A percentile compares a stretch with the other conserved stretches of the same genome.
phyloP scores from a whole-genome alignment of 1,139 yeast genomes.

The Nakaseomyces uthaithaninus region DNA sequence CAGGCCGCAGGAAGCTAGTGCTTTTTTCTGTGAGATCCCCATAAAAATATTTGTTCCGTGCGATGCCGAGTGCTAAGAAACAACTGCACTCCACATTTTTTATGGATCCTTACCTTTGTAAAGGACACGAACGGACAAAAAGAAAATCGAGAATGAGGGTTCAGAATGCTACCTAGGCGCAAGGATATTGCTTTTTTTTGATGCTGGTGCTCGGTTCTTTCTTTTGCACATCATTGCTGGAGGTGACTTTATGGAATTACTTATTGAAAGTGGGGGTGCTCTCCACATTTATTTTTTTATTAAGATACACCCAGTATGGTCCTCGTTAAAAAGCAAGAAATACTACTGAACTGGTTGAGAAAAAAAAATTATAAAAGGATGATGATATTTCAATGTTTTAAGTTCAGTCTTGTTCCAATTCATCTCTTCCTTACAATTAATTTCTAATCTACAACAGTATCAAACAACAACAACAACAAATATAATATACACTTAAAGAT shows the following conservation, averaged over 20 bases:
- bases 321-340: background rate
- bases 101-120: no score
- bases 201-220: no score
- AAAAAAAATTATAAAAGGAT: constrained; percentile 6
- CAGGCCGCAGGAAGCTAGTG: background rate
- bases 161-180: no score
- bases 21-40: background rate
- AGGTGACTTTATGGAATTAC: constrained; percentile 1
- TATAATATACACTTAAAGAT: background rate
- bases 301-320: no score
- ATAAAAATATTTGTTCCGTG: no score
- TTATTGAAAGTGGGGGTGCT: background rate
- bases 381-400: background rate
- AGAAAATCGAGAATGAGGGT: no score
- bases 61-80: no score
- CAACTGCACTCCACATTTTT: no score
- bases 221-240: constrained; percentile 1
- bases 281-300: background rate
- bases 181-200: no score
- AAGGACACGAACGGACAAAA: no score
- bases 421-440: background rate
- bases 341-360: background rate
- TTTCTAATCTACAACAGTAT: background rate
- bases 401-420: background rate
- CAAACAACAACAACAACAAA: background rate